Percentiles rank a stretch among this genome's conserved stretches.
Evolutionary conservation across 805 yeast species (phyloP).

Genomic region (Yamadazyma laniorum): DNA sequence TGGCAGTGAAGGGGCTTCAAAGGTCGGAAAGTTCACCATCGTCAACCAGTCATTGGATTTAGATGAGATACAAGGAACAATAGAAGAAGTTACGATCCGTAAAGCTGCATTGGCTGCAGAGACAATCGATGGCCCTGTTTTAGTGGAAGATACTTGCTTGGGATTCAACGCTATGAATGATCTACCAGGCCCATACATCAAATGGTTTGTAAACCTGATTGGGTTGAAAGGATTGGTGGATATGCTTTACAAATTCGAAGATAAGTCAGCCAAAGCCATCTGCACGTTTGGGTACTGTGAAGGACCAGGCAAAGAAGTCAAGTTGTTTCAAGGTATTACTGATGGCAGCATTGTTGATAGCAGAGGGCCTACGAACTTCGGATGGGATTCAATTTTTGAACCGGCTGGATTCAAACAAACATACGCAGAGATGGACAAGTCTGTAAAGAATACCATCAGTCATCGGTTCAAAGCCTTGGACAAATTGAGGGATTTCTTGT

Average conservation of each 20-base stretch:
- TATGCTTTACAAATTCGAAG: slow-evolving; percentile 77
- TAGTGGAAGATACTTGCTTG: slow-evolving; percentile 94
- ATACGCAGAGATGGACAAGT: slow-evolving; percentile 86
- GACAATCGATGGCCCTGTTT: slow-evolving; percentile 69
- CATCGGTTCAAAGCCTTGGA: slow-evolving; percentile 85
- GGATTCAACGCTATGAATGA: slow-evolving; percentile 74
- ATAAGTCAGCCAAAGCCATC: slow-evolving; percentile 81
- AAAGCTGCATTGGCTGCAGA: slow-evolving; percentile 76
- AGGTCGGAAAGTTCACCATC: slow-evolving; percentile 51
- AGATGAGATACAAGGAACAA: slow-evolving; percentile 87
- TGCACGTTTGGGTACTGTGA: slow-evolving; percentile 92
- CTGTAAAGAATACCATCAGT: slow-evolving; percentile 73
- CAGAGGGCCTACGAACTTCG: slow-evolving; percentile 81
- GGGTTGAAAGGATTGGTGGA: slow-evolving; percentile 78
- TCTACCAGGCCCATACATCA: slow-evolving; percentile 92
- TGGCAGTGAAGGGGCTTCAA: slow-evolving; percentile 22
- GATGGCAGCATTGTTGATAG: slow-evolving; percentile 74
- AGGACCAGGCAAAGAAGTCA: slow-evolving; percentile 71
- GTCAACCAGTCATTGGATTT: slow-evolving; percentile 71
- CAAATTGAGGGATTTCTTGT: slow-evolving; percentile 59
- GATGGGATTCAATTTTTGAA: slow-evolving; percentile 91
- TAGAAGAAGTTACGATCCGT: slow-evolving; percentile 75
- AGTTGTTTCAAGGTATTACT: slow-evolving; percentile 81
- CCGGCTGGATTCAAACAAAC: slow-evolving; percentile 69
- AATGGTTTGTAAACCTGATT: slow-evolving; percentile 81